Base-by-base conservation (phyloP, 768 basidiomycete species). In the Suillus clintonianus region DNA sequence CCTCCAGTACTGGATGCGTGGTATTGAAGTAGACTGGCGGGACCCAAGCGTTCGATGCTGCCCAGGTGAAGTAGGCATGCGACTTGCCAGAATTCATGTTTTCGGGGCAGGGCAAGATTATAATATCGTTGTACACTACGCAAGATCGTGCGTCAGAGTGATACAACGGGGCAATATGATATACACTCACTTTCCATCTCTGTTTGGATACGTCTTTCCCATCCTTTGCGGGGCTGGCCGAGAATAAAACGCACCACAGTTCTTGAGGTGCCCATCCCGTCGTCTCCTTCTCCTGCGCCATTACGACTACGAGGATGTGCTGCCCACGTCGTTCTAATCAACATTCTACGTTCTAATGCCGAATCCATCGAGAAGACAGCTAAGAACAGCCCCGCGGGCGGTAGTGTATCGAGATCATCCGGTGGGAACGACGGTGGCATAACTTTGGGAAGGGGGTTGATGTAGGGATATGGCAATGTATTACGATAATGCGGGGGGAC, bases 1-100 rank as follows among this genome's bases (percentile, higher is more conserved):
- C 88, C 19, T 71, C 74, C 11, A 83, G 85, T 30, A 69, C 67
- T 4, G 78, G 75, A 41, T 76, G 70, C 43, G 81, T 78, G 58
- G 80, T 77, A 66, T 83, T 78, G 68, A 76, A 74, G 71, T 89
- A 89, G 43, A 90, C 80, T 22, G 92, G 89, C 47, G 95, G 95
- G 0, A 98, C 94, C 86, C 92, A 95, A 11, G 95, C 95, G 68
- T 92, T 89, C 71, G 89, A 85, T 42, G 92, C 86, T 5, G 96
- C 94, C 97, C 97, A 99, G 15, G 87, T 86, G 80, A 95, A 98
- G 79, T 89, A 99, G 2, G 90, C 86, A 72, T 97, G 83, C 5
- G 92, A 92, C 77, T 99, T 99, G 62, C 97, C 97, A 55, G 85
- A 80, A 76, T 99, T 98, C 97, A 99, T 98, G 76, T 98, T 97